Percentiles rank a stretch among this genome's conserved stretches.
phyloP scores from a whole-genome alignment of 192 early-diverging fungal species.

The Allomyces macrogynus region DNA sequence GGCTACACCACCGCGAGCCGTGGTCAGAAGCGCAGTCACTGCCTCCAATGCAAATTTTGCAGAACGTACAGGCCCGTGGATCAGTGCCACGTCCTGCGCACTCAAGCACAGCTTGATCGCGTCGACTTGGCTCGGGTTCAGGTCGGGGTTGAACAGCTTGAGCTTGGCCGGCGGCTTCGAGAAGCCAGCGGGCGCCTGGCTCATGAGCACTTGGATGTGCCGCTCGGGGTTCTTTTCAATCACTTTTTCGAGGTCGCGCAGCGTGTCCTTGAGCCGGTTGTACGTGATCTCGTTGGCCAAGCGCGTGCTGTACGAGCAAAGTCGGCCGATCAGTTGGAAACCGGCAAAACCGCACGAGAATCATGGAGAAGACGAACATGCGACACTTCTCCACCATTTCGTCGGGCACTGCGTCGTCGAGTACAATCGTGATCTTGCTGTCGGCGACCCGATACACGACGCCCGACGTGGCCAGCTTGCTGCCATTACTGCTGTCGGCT shows the following conservation, averaged over 20 bases:
- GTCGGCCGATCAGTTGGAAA: too few relatives aligned
- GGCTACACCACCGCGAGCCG: not conserved
- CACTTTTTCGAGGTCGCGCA: constrained; percentile 19
- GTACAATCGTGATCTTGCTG: constrained; percentile 34
- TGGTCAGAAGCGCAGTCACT: too few relatives aligned
- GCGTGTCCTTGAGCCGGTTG: constrained; percentile 18
- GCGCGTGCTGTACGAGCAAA: too few relatives aligned
- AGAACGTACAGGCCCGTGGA: constrained; percentile 66
- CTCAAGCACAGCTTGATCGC: constrained; percentile 41
- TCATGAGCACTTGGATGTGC: constrained; percentile 24
- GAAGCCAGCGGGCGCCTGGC: constrained; percentile 12
- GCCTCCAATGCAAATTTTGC: not conserved
- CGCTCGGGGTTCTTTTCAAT: constrained; percentile 9
- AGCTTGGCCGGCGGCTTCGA: constrained; percentile 8
- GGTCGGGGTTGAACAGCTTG: constrained; percentile 28
- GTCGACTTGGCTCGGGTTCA: constrained; percentile 51
- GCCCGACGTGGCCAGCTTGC: constrained; percentile 10
- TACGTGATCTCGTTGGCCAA: constrained; percentile 21
- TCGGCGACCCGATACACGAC: constrained; percentile 36
- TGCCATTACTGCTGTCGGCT: constrained; percentile 6
- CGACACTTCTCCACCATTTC: constrained; percentile 39
- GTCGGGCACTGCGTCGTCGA: constrained; percentile 37
- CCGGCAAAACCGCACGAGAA: too few relatives aligned
- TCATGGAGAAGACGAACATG: constrained; percentile 12
- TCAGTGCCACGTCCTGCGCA: constrained; percentile 42